Percentiles rank a stretch among this genome's conserved stretches.
phyloP scores from a whole-genome alignment of 805 yeast genomes.

The Spathaspora hagerdaliae region DNA sequence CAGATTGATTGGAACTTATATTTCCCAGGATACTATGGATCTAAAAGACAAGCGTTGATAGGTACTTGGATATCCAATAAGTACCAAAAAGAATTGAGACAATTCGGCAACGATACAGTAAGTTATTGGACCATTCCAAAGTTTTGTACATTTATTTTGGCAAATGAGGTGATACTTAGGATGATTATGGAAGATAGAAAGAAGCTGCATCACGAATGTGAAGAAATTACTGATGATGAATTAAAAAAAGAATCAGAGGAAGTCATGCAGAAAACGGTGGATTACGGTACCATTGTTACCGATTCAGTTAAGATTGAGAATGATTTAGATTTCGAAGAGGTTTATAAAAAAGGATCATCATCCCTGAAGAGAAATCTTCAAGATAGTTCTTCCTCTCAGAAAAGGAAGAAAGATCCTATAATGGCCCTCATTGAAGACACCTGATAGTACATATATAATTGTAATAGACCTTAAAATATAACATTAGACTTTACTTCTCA shows the following conservation, averaged over 20 bases:
- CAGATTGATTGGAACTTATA: conserved; percentile 43
- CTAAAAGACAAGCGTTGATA: conserved; percentile 50
- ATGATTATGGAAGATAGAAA: conserved; percentile 43
- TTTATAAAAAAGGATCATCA: no score
- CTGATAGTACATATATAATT: no score
- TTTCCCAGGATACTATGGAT: conserved; percentile 60
- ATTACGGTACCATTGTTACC: conserved; percentile 41
- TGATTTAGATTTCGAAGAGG: conserved; percentile 16
- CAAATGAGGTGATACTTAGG: conserved; percentile 57
- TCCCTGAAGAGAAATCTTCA: no score
- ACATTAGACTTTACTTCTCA: no score
- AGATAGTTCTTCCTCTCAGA: no score
- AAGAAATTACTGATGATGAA: conserved; percentile 9
- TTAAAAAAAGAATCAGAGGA: conserved; percentile 41
- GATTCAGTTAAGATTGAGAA: conserved; percentile 27
- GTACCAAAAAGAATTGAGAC: conserved; percentile 25
- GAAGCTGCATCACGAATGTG: not conserved
- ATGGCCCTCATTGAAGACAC: no score
- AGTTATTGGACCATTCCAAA: conserved; percentile 59
- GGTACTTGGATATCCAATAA: conserved; percentile 38
- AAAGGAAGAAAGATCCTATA: no score
- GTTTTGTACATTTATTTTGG: conserved; percentile 55
- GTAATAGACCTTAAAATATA: no score
- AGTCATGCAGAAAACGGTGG: conserved; percentile 43
- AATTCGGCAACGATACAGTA: conserved; percentile 32